Conservation (phyloP, 2,329 filamentous ascomycete genomes). For the Akanthomyces lecanii region DNA sequence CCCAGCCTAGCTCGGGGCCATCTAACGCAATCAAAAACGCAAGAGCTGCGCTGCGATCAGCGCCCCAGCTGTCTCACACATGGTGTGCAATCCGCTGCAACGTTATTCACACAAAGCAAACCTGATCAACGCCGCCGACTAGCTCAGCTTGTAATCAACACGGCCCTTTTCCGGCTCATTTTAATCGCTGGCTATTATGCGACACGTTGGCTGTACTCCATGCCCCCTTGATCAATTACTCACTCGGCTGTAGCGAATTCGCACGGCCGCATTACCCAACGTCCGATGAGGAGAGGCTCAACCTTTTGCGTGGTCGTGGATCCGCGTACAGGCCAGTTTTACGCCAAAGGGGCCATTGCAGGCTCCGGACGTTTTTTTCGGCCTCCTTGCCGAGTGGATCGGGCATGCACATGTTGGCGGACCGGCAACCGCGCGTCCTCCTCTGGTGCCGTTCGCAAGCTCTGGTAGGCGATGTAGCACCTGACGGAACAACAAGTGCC, state of each 20-base stretch:
- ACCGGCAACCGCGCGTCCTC: background rate
- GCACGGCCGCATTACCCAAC: background rate
- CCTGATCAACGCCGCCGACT: background rate
- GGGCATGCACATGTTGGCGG: background rate
- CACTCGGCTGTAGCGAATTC: background rate
- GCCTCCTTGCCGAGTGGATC: conserved; percentile 11
- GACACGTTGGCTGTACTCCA: background rate
- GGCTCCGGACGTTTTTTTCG: conserved; percentile 3
- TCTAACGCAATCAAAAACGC: background rate
- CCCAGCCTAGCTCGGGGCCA: background rate
- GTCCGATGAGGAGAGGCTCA: background rate
- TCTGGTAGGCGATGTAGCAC: background rate
- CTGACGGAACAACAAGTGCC: background rate
- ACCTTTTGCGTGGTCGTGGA: background rate
- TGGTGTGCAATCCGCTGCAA: background rate
- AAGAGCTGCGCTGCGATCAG: background rate
- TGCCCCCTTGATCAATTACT: background rate
- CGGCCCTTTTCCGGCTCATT: conserved; percentile 11
- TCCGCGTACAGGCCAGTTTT: background rate
- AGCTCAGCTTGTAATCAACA: background rate
- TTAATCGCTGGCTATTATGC: background rate
- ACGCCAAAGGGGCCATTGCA: background rate
- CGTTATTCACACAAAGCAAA: background rate
- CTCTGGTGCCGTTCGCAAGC: background rate
- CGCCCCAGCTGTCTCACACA: background rate